Conservation (phyloP, 306 rosid genomes). For the Vigna nakashimae region DNA sequence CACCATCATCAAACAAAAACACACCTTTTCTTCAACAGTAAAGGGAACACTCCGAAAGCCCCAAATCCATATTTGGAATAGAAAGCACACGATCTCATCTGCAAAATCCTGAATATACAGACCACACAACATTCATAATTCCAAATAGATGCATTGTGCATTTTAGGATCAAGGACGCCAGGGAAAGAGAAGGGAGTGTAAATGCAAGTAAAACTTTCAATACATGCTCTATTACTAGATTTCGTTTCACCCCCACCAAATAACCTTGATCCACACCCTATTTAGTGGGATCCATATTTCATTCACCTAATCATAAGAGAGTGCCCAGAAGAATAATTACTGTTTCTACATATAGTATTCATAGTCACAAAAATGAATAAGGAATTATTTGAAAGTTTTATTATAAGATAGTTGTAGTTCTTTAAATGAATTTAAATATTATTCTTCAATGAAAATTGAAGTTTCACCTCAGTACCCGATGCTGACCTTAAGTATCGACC, state of each 20-base stretch:
- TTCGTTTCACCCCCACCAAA: not conserved
- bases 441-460: not conserved
- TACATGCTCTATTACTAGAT: not conserved
- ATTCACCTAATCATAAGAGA: not conserved
- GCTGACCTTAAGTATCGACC: not conserved
- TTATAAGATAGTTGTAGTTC: not conserved
- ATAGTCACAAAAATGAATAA: not conserved
- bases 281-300: not conserved
- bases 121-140: conserved; percentile 35
- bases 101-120: conserved; percentile 72
- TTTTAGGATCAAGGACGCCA: not conserved
- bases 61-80: conserved; percentile 88
- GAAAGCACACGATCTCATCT: conserved; percentile 78
- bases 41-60: conserved; percentile 86
- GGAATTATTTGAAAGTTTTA: not conserved
- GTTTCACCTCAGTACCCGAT: not conserved
- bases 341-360: not conserved
- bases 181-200: not conserved
- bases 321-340: not conserved
- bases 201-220: not conserved
- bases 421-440: not conserved
- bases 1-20: conserved; percentile 42
- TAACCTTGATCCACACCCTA: not conserved
- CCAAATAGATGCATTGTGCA: conserved; percentile 14
- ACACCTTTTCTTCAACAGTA: conserved; percentile 78